Base-by-base conservation (phyloP, 495 filamentous ascomycete genomes). In the Parmelia sp. region DNA sequence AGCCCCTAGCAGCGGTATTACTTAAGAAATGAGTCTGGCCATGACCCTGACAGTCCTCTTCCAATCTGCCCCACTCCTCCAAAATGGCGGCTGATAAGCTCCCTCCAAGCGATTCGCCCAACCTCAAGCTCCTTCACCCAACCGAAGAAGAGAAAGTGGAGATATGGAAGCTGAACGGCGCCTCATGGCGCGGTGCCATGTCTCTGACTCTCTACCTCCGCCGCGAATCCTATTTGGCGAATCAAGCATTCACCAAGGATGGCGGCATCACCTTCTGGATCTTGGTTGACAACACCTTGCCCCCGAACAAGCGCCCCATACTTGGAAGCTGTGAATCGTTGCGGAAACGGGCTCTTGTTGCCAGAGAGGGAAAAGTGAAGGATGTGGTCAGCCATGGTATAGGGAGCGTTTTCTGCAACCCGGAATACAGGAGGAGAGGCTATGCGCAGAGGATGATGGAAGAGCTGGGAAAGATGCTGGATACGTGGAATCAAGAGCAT, bases 181-280 rank as follows among this genome's bases (percentile, higher is more conserved):
- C 72, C 8, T 82, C 80, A 64, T 96, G 92, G 92, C 84, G 88
- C 25, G 84, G 85, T 23, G 80, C 83, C 1, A 74, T 96, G 17
- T 75, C 82, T 8, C 63, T 87, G 3, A 75, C 86, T 14, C 79
- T 84, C 53, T 98, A 98, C 72, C 82, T 96, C 47, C 75, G 78
- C 21, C 89, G 94, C 42, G 94, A 98, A 75, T 75, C 80, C 29
- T 82, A 86, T 69, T 83, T 97, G 4, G 75, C 77, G 9, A 81
- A 80, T n/a, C 85, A 90, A 57, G 77, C 79, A 0, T 77, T 95
- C 27, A 86, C 88, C 37, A 79, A 82, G 56, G 77, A 94, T 70
- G 90, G 89, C 47, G 88, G 87, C 11, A 76, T 97, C 49, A 90
- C 87, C 15, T 85, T 87, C 72, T 98, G 94, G 94, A 84, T 96